Evolutionary conservation across 106 monocot genomes (phyloP).

Genomic region (Dioscorea zingiberensis): DNA sequence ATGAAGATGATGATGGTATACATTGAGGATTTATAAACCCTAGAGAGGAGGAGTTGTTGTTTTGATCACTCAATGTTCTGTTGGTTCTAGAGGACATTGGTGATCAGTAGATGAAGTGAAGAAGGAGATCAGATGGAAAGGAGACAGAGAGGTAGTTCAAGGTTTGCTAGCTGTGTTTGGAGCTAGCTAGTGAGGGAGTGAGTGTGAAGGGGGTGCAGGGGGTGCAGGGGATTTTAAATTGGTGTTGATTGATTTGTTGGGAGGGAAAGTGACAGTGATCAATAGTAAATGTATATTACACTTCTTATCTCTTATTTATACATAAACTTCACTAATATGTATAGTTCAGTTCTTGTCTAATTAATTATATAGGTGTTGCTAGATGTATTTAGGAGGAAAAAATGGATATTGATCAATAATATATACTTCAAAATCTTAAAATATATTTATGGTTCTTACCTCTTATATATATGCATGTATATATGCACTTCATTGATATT

Average conservation of each 20-base stretch:
- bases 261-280: too few relatives aligned
- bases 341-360: too few relatives aligned
- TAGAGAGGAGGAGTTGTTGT: slow-evolving; percentile 1
- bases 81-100: slow-evolving; percentile 10
- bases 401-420: slow-evolving; percentile 7
- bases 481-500: too few relatives aligned
- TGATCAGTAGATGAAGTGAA: neutral
- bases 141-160: neutral
- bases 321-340: too few relatives aligned
- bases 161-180: neutral
- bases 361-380: too few relatives aligned
- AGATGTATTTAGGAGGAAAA: too few relatives aligned
- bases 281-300: too few relatives aligned
- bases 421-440: neutral
- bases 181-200: neutral
- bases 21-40: slow-evolving; percentile 4
- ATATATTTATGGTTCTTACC: neutral
- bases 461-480: too few relatives aligned
- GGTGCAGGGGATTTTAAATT: slow-evolving; percentile 12
- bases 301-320: too few relatives aligned
- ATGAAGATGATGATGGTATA: slow-evolving; percentile 2
- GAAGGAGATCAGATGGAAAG: neutral
- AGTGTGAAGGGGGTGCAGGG: neutral
- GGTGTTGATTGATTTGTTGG: slow-evolving; percentile 2
- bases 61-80: slow-evolving; percentile 1